phyloP scores from a whole-genome alignment of 306 rosid genomes.

The Pyrus bretschneideri region DNA sequence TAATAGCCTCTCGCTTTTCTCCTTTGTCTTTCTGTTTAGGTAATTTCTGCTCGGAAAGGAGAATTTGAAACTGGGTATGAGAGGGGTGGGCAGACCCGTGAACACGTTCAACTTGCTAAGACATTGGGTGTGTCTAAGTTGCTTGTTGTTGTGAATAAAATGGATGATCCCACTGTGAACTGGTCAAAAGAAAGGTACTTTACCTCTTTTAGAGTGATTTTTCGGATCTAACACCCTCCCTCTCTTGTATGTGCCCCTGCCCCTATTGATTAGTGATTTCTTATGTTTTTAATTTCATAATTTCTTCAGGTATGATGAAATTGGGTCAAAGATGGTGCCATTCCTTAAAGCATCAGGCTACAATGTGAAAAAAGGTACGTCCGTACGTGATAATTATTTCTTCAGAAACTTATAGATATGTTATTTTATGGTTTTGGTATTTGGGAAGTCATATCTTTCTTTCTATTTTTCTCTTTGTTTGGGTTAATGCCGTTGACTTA shows the following conservation, averaged over 20 bases:
- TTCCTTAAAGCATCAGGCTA: constrained; percentile 82
- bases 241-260: neutral
- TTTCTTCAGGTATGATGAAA: constrained; percentile 78
- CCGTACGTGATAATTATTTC: neutral
- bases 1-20: neutral
- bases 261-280: neutral
- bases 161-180: constrained; percentile 93
- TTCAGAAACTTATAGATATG: neutral
- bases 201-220: neutral
- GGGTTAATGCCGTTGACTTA: neutral
- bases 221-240: neutral
- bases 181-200: constrained; percentile 94
- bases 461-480: neutral
- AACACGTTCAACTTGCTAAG: constrained; percentile 95
- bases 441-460: neutral
- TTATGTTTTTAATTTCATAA: neutral
- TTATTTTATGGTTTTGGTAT: neutral
- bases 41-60: constrained; percentile 96
- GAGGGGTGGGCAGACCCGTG: constrained; percentile 99
- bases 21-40: constrained; percentile 34
- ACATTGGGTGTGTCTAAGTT: constrained; percentile 90
- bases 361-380: constrained; percentile 87
- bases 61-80: constrained; percentile 99
- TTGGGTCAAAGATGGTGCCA: constrained; percentile 83
- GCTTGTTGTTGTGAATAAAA: constrained; percentile 85